Evolutionary conservation across 2,329 filamentous ascomycete species (phyloP).

Genomic region (Paracoccidioides brasiliensis): DNA sequence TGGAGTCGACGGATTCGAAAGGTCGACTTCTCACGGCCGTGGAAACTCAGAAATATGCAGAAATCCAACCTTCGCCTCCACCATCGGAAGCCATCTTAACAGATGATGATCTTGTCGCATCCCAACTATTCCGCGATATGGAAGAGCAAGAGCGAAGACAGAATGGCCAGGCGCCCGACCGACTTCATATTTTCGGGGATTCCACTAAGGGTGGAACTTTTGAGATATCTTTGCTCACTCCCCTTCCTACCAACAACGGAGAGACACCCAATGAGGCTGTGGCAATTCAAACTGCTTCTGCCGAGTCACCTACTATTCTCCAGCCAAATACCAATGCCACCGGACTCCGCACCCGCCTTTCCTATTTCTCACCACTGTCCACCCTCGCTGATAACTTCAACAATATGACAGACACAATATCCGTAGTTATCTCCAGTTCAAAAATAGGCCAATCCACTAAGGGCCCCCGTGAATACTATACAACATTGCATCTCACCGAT

Average conservation of each 20-base stretch:
- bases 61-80: not conserved
- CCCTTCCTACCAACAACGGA: not conserved
- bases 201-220: too few relatives aligned
- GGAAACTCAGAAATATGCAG: not conserved
- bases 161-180: not conserved
- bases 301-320: not conserved
- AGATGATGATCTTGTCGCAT: not conserved
- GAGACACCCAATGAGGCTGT: not conserved
- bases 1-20: not conserved
- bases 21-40: not conserved
- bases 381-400: conserved; percentile 32
- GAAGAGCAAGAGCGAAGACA: not conserved
- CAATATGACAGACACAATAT: conserved; percentile 29
- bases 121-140: not conserved
- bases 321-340: conserved; percentile 18
- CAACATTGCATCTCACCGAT: conserved; percentile 33
- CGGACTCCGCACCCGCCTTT: conserved; percentile 29
- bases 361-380: conserved; percentile 33
- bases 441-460: conserved; percentile 22
- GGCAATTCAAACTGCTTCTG: not conserved
- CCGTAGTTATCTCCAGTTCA: conserved; percentile 24
- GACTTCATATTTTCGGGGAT: too few relatives aligned
- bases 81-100: not conserved
- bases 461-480: conserved; percentile 28
- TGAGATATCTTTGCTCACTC: not conserved